Base-by-base conservation (phyloP, 495 filamentous ascomycete species). In the Collariella sp. region DNA sequence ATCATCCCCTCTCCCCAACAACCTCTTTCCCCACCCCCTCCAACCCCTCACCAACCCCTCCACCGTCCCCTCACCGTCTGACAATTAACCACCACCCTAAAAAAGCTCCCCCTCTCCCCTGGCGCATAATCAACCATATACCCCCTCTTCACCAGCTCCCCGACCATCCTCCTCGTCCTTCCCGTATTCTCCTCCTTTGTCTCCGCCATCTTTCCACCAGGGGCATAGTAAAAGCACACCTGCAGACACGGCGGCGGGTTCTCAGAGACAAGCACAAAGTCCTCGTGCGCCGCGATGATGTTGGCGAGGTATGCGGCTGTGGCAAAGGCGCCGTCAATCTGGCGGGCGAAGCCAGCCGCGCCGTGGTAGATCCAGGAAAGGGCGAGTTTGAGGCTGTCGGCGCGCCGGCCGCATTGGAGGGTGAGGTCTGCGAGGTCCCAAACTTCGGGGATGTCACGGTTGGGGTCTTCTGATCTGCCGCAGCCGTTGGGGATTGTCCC, bases 111-210 rank as follows among this genome's bases (percentile, higher is more conserved):
- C 62, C 76, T 79, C 56, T 81, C 76, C 20, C 84, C 86, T 0
- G 88, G 88, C 50, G 91, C 87, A 72, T 88, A 96, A 73, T 97
- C 91, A 24, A 96, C 77, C 91, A 96, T 95, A 68, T 90, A 96
- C 3, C 91, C 93, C 68, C 79, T 79, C 19, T 53, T 56, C 19
- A 95, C 75, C 56, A 96, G 73, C 50, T 70, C 72, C 59, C 72
- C 70, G 12, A 81, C 86, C 53, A 94, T 82, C 50, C 67, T 64
- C 68, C 79, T 77, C 19, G 91, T 96, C n/a, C 81, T 70, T 60
- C 69, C 72, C 55, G 83, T 85, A 66, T 89, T 91, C 49, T 78
- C 75, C 56, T 79, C 79, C n/a, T 62, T 67, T 7, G 76, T 73
- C 34, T 71, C 69, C 0, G 66, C 62, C 60, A 88, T 59, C 57